Conservation (phyloP, 1,284 basidiomycete species). For the Apiotrichum laibachii region DNA sequence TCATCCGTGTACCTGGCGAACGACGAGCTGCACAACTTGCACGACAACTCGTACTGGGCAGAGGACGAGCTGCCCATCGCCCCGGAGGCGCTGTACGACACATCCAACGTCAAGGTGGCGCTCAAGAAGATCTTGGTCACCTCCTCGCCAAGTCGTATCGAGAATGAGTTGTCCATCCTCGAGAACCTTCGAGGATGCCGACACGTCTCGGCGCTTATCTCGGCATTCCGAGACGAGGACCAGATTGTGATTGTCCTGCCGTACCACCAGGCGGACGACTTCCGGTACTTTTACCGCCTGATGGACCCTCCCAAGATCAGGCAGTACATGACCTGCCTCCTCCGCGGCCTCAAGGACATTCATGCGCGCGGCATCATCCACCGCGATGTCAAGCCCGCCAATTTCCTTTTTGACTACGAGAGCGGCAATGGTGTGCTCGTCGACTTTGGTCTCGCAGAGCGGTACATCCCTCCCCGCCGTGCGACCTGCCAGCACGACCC, state of each 20-base stretch:
- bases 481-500: conserved; percentile 69
- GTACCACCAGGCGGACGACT: conserved; percentile 88
- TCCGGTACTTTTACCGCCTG: conserved; percentile 59
- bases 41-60: conserved; percentile 80
- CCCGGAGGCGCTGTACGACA: conserved; percentile 4
- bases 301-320: conserved; percentile 59
- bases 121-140: conserved; percentile 98
- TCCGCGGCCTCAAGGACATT: conserved; percentile 83
- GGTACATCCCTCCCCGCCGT: conserved; percentile 47
- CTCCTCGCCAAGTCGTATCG: conserved; percentile 84
- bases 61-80: conserved; percentile 47
- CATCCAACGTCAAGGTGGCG: conserved; percentile 67
- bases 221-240: conserved; percentile 86
- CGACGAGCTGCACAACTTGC: conserved; percentile 70
- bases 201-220: conserved; percentile 87
- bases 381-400: conserved; percentile 97
- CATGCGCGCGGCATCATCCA: conserved; percentile 89
- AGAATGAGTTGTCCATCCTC: conserved; percentile 93
- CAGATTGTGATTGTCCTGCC: conserved; percentile 96
- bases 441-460: conserved; percentile 90
- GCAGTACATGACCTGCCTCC: conserved; percentile 85
- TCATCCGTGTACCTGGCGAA: conserved; percentile 97
- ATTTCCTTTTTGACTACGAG: conserved; percentile 89
- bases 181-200: conserved; percentile 70
- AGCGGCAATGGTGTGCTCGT: conserved; percentile 83